Evolutionary conservation across 1,284 basidiomycete species (phyloP), one percentile per base, ranked within the genome.

Genomic region (Papiliotrema terrestris): DNA sequence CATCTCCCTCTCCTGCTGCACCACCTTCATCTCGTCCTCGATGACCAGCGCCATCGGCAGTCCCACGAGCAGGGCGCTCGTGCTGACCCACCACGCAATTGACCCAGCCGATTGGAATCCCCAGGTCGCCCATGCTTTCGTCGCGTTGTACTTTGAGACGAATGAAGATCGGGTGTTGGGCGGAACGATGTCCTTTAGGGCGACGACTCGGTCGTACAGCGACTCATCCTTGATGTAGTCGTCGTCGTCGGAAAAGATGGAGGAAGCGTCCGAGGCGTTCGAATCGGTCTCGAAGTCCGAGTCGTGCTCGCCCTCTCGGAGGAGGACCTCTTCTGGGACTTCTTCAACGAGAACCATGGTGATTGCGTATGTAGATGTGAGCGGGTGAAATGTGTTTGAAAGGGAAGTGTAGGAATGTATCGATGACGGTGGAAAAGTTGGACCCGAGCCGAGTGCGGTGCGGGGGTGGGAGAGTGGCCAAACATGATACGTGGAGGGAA

Each of bases 1-100:
- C 83, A 93, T 86, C 77, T 98, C 93, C 79, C 90, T 88, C 79
- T 98, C 95, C 79, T 98, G 94, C 55, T 88, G 86, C 5, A 93
- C 87, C 57, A 96, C 84, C 78, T 92, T 91, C 49, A 89, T 88
- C 80, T 98, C 95, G 77, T 96, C 95, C 78, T 98, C 95, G 61
- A 98, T 83, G 54, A 87, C 88, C 63, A 98, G 82, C 1, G 93
- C 92, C 62, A 97, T 83, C 26, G 95, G 95, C 48, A 98, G 82
- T 8, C 91, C 96, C 49, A 98, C 87, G 56, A 98, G 84, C 48
- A 98, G 81, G 1, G 93, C 92, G 46, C 87, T 91, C 17, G 95
- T 98, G 55, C 91, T 95, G 71, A 95, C 81, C 61, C 97, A 84
- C 95, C 95, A 98, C 51, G 92, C 88, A 68, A 94, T 78, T 72